Evolutionary conservation across 176 grass and related monocot species (phyloP).

Genomic region (Neostapfia colusana): DNA sequence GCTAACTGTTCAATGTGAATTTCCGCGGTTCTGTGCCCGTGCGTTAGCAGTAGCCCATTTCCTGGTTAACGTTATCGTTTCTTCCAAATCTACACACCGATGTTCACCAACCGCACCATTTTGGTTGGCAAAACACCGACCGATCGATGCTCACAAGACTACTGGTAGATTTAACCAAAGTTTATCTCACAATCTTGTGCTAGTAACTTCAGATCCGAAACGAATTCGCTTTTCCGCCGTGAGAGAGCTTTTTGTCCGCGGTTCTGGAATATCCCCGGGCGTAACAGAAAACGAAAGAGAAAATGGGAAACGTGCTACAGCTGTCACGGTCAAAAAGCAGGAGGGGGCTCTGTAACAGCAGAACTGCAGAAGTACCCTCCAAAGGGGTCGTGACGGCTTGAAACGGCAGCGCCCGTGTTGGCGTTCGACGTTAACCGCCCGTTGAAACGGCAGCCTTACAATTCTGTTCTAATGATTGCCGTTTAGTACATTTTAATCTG

Average conservation of each 20-base stretch:
- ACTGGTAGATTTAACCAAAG: neutral
- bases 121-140: neutral
- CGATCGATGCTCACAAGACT: neutral
- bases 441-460: too few species aligned
- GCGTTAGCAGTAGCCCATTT: neutral
- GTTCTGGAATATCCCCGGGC: neutral
- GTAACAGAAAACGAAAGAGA: neutral
- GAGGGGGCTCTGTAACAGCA: neutral
- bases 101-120: neutral
- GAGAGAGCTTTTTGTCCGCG: slow-evolving; percentile 7
- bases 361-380: neutral
- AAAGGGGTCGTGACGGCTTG: neutral
- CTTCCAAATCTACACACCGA: neutral
- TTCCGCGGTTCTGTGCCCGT: neutral
- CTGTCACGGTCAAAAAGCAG: slow-evolving; percentile 16
- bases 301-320: neutral
- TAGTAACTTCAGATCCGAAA: neutral
- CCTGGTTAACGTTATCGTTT: neutral
- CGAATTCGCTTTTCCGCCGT: neutral
- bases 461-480: neutral
- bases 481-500: neutral
- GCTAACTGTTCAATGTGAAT: neutral
- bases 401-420: neutral
- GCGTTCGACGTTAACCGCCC: neutral
- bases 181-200: neutral